A percentile compares a stretch with the other conserved stretches of the same genome.
Evolutionary conservation across 768 basidiomycete genomes (phyloP).

Genomic region (Sporobolomyces roseus): DNA sequence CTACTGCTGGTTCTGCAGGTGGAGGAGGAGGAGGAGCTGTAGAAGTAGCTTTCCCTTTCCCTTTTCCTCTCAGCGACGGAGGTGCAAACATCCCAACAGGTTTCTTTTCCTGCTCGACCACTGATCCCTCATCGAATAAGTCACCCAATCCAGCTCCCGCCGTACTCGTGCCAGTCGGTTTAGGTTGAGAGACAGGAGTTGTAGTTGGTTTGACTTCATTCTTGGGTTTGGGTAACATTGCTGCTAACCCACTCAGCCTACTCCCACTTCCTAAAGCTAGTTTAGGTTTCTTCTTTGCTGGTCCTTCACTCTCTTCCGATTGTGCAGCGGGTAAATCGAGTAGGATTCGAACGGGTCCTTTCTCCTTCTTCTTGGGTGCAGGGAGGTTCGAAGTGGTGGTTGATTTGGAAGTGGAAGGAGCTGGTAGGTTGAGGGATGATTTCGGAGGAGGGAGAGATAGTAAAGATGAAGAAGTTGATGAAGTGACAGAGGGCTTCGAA

Average conservation of each 20-base stretch:
- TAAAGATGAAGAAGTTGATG: slow-evolving; percentile 17
- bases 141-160: slow-evolving; percentile 4
- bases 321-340: slow-evolving; percentile 25
- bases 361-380: too few relatives aligned
- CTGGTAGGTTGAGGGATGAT: not conserved
- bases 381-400: not conserved
- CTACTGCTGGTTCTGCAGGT: slow-evolving; percentile 15
- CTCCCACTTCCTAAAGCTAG: slow-evolving; percentile 21
- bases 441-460: slow-evolving; percentile 31
- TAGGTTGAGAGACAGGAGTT: not conserved
- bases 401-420: not conserved
- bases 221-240: slow-evolving; percentile 38
- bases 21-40: not conserved
- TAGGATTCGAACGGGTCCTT: too few relatives aligned
- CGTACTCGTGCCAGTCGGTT: not conserved
- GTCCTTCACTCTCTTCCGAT: not conserved
- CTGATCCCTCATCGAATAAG: not conserved
- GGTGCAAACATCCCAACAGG: slow-evolving; percentile 27
- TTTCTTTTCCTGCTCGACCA: not conserved
- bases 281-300: slow-evolving; percentile 27
- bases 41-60: slow-evolving; percentile 31
- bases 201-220: slow-evolving; percentile 21
- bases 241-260: slow-evolving; percentile 30
- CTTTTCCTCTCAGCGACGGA: slow-evolving; percentile 22
- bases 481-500: not conserved